Evolutionary conservation across 805 yeast genomes (phyloP).

Genomic region (Nakazawaea siamensis): DNA sequence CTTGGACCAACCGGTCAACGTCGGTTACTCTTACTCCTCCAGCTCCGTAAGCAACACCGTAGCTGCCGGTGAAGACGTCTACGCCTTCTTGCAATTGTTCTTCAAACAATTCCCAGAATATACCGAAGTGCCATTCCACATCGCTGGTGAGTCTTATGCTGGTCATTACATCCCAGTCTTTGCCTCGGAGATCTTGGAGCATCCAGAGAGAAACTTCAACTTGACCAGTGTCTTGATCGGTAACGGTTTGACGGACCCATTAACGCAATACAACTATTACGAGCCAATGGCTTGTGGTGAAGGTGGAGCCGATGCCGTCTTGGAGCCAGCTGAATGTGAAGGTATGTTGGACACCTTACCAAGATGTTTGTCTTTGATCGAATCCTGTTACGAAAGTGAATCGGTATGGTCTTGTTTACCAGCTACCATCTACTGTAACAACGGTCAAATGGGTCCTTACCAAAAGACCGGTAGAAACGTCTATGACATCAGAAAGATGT

Average conservation of each 20-base stretch:
- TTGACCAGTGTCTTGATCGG: slow-evolving; percentile 81
- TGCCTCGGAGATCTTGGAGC: slow-evolving; percentile 47
- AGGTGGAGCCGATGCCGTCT: slow-evolving; percentile 76
- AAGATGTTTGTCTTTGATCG: slow-evolving; percentile 54
- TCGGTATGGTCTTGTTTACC: slow-evolving; percentile 55
- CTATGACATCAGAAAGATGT: slow-evolving; percentile 51
- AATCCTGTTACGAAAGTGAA: slow-evolving; percentile 55
- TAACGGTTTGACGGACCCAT: slow-evolving; percentile 85
- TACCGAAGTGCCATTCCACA: slow-evolving; percentile 51
- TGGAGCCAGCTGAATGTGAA: slow-evolving; percentile 62
- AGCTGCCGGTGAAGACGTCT: slow-evolving; percentile 84
- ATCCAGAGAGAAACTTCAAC: slow-evolving; percentile 49
- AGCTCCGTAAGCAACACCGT: slow-evolving; percentile 55
- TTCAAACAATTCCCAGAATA: slow-evolving; percentile 78
- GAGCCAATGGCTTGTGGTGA: slow-evolving; percentile 92
- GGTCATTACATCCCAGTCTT: slow-evolving; percentile 77
- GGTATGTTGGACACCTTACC: slow-evolving; percentile 54
- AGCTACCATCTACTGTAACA: slow-evolving; percentile 55
- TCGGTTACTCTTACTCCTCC: slow-evolving; percentile 81
- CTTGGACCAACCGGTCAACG: slow-evolving; percentile 91
- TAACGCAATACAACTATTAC: slow-evolving; percentile 69
- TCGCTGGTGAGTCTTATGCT: slow-evolving; percentile 80
- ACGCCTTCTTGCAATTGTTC: slow-evolving; percentile 74
- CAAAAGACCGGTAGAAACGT: slow-evolving; percentile 54
- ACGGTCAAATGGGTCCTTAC: slow-evolving; percentile 51